A percentile compares a stretch with the other conserved stretches of the same genome.
Conservation (phyloP, 495 filamentous ascomycete species). For the Echria macrotheca region DNA sequence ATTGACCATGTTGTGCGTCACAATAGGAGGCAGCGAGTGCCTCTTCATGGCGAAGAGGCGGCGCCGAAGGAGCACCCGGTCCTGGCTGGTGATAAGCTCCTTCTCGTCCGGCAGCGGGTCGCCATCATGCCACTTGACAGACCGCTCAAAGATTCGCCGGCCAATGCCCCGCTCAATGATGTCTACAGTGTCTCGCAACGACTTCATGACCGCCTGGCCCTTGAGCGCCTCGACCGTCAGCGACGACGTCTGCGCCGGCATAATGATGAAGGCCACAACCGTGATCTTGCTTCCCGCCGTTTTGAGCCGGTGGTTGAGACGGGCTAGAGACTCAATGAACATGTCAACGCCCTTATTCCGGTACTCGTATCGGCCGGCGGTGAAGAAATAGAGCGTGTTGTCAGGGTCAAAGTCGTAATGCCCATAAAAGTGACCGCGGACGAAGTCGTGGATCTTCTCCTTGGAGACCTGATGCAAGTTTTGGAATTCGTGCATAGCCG, state of each 20-base stretch:
- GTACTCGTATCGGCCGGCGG: slow-evolving; percentile 93
- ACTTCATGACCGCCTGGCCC: slow-evolving; percentile 96
- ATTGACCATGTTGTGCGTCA: slow-evolving; percentile 99
- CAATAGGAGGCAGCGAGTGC: slow-evolving; percentile 81
- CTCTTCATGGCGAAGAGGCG: slow-evolving; percentile 95
- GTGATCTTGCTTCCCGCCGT: slow-evolving; percentile 79
- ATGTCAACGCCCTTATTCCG: slow-evolving; percentile 98
- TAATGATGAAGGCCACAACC: slow-evolving; percentile 97
- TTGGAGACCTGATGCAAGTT: slow-evolving; percentile 95
- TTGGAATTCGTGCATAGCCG: slow-evolving; percentile 97
- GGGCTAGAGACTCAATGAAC: slow-evolving; percentile 95
- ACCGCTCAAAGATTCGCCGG: slow-evolving; percentile 88
- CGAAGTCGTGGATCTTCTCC: slow-evolving; percentile 97
- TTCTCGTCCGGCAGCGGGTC: slow-evolving; percentile 90
- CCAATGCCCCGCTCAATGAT: slow-evolving; percentile 87
- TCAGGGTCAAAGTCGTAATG: slow-evolving; percentile 96
- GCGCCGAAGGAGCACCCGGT: slow-evolving; percentile 87
- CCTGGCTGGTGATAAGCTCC: slow-evolving; percentile 84
- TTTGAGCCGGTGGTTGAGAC: slow-evolving; percentile 91
- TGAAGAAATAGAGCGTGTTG: slow-evolving; percentile 98
- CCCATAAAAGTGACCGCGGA: slow-evolving; percentile 96
- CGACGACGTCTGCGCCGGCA: slow-evolving; percentile 96
- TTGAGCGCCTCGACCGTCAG: slow-evolving; percentile 93
- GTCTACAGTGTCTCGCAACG: slow-evolving; percentile 82
- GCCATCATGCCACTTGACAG: slow-evolving; percentile 90